Conservation (phyloP, 768 basidiomycete genomes). For the Multifurca ochricompacta region DNA sequence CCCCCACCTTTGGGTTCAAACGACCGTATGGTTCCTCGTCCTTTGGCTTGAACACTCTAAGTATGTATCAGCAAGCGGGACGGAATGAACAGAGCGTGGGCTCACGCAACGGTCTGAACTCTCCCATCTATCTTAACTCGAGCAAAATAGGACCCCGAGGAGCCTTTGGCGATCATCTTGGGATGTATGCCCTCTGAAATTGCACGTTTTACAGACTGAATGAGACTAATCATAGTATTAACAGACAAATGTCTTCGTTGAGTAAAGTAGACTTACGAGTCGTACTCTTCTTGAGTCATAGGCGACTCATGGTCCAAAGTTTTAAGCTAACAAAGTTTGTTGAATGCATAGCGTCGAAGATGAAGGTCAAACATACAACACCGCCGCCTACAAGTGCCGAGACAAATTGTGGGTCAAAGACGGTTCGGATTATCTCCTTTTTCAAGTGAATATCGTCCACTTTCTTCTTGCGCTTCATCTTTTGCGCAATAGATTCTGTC, state of each 20-base stretch:
- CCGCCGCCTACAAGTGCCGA: constrained; percentile 30
- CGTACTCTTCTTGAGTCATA: constrained; percentile 67
- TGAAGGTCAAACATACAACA: constrained; percentile 29
- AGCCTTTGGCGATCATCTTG: constrained; percentile 86
- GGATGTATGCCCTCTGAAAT: constrained; percentile 77
- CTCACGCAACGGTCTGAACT: constrained; percentile 76
- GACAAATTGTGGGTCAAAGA: constrained; percentile 59
- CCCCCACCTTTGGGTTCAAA: constrained; percentile 70
- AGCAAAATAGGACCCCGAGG: constrained; percentile 90
- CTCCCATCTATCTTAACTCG: constrained; percentile 68
- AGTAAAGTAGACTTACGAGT: constrained; percentile 41
- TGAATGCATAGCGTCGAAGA: background rate
- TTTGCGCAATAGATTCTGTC: constrained; percentile 83
- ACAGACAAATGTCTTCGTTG: background rate
- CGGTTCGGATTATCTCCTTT: constrained; percentile 72
- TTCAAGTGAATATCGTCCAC: constrained; percentile 47
- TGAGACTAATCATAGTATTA: constrained; percentile 37
- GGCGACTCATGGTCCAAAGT: constrained; percentile 75
- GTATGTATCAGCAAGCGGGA: background rate
- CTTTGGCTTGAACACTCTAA: constrained; percentile 86
- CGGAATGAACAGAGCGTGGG: constrained; percentile 6
- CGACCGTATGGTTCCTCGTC: constrained; percentile 86
- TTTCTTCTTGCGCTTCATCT: constrained; percentile 75
- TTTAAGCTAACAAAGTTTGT: constrained; percentile 42
- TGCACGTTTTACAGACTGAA: constrained; percentile 57